Evolutionary conservation across 768 basidiomycete genomes (phyloP).

Genomic region (Amanita thiersii): DNA sequence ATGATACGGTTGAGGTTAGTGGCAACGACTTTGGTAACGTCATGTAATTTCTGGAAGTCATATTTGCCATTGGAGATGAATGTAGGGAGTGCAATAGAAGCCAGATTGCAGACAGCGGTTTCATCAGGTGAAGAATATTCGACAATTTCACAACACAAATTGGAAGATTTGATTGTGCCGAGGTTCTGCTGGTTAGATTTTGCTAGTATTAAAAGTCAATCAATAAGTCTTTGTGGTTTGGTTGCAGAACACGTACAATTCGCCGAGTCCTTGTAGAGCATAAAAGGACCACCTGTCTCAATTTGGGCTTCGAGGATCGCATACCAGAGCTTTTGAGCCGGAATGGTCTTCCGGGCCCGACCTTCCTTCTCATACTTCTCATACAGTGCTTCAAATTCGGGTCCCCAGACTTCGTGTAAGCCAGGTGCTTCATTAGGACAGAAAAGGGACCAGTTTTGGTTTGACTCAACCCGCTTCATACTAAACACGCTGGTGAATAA

Average conservation of each 20-base stretch:
- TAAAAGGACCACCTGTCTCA: conserved; percentile 98
- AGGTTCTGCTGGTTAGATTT: conserved; percentile 99
- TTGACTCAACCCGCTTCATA: conserved; percentile 94
- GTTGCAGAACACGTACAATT: conserved; percentile 54
- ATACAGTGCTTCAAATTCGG: conserved; percentile 83
- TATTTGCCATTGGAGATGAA: conserved; percentile 79
- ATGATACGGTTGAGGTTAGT: conserved; percentile 93
- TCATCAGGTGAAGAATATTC: conserved; percentile 98
- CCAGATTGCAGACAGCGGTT: conserved; percentile 96
- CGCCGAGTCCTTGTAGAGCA: conserved; percentile 96
- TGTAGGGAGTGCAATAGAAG: conserved; percentile 90
- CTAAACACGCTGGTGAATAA: conserved; percentile 24
- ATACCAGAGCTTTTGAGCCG: conserved; percentile 98
- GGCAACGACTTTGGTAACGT: conserved; percentile 87
- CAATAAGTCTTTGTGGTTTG: background rate
- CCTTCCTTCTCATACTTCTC: conserved; percentile 87
- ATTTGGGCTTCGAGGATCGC: conserved; percentile 95
- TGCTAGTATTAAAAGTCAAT: conserved; percentile 37
- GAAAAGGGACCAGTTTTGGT: conserved; percentile 92
- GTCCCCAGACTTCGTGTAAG: conserved; percentile 81
- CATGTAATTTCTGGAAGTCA: conserved; percentile 94
- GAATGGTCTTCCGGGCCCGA: conserved; percentile 72
- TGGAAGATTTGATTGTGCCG: conserved; percentile 98
- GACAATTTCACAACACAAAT: conserved; percentile 98
- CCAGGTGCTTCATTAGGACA: conserved; percentile 95